Conservation (phyloP, 768 basidiomycete genomes). For the Lyophyllum shimeji region DNA sequence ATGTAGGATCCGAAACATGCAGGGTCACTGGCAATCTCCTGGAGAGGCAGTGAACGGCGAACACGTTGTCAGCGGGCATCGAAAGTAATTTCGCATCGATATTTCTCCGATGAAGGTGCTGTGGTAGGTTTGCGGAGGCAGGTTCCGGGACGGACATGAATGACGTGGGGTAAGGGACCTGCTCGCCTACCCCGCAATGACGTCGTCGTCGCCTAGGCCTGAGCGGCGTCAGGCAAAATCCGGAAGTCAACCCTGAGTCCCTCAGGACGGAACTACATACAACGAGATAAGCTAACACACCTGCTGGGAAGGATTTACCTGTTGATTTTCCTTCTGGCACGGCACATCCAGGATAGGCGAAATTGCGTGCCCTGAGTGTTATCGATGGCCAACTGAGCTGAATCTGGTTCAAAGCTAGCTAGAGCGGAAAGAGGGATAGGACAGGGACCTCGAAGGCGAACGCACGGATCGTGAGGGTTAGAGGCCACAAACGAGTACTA, state of each 20-base stretch:
- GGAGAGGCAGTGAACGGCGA: neutral
- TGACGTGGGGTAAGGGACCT: neutral
- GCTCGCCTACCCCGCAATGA: neutral
- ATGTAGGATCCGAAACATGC: conserved; percentile 6
- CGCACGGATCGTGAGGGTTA: neutral
- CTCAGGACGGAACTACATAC: neutral
- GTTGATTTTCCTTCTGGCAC: neutral
- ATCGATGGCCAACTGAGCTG: neutral
- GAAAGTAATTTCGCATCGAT: neutral
- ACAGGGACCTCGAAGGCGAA: neutral
- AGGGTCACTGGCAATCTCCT: neutral
- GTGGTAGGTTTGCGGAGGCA: neutral
- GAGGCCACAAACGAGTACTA: neutral
- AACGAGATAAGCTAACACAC: neutral
- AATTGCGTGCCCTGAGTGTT: neutral
- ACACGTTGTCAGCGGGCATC: conserved; percentile 2
- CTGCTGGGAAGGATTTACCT: neutral
- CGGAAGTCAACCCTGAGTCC: neutral
- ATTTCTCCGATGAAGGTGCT: neutral
- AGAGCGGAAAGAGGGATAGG: neutral
- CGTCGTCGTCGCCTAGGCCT: neutral
- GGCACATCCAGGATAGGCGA: neutral
- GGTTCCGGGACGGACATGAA: neutral
- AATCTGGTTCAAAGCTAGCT: neutral
- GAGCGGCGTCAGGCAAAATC: neutral